These are phyloP conservation scores for Endocalyx cinctus DNA, from an alignment of 2,329 filamentous ascomycete genomes.

Conservation along the genomic window DNA sequence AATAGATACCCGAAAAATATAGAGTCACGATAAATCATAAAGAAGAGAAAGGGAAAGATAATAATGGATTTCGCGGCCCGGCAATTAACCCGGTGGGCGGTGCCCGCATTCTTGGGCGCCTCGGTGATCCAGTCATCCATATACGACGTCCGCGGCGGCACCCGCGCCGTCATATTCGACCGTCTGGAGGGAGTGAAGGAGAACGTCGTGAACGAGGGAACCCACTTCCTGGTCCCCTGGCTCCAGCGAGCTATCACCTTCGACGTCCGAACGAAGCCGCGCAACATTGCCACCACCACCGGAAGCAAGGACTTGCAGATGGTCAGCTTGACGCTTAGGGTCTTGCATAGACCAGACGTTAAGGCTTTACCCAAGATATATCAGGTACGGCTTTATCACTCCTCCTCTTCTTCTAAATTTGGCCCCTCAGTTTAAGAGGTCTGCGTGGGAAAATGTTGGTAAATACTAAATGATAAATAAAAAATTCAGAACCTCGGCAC, in stretches of 20 bases:
- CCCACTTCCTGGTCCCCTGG: conserved; percentile 95
- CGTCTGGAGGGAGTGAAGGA: conserved; percentile 89
- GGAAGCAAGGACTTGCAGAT: conserved; percentile 99
- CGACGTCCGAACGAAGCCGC: conserved; percentile 94
- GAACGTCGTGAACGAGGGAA: conserved; percentile 87
- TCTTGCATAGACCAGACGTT: conserved; percentile 91
- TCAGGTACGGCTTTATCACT: conserved; percentile 62
- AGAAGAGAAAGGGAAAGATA: conserved; percentile 8
- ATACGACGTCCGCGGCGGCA: conserved; percentile 95
- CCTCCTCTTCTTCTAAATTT: too few species aligned
- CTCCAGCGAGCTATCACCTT: conserved; percentile 91
- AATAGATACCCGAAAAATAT: background rate
- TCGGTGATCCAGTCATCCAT: conserved; percentile 72
- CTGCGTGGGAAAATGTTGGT: too few species aligned
- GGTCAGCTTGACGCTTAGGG: conserved; percentile 95
- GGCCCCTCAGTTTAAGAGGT: too few species aligned
- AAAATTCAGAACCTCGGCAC: conserved; percentile 79
- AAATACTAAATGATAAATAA: background rate
- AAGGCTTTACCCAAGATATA: conserved; percentile 94
- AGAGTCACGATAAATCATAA: background rate
- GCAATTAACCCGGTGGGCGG: conserved; percentile 61
- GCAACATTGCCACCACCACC: conserved; percentile 96
- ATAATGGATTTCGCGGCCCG: conserved; percentile 55
- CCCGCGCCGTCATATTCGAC: conserved; percentile 97
- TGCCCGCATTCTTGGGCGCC: conserved; percentile 68